Conservation (phyloP, 2,329 filamentous ascomycete genomes). For the Zopfia rhizophila region DNA sequence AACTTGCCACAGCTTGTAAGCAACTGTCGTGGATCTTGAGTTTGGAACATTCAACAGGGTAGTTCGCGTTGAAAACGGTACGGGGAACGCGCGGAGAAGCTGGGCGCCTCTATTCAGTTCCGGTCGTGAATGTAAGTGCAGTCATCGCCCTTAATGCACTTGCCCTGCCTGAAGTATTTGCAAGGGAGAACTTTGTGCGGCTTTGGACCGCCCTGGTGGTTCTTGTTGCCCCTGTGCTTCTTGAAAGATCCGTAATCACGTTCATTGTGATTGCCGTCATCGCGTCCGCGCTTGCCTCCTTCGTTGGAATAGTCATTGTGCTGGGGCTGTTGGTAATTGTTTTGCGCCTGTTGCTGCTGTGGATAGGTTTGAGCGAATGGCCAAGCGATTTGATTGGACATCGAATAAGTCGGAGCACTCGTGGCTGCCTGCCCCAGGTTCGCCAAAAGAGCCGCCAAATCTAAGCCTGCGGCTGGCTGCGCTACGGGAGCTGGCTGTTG, state of each 20-base stretch:
- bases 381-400: too few species aligned
- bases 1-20: too few species aligned
- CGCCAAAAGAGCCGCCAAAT: constrained; percentile 7
- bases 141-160: constrained; percentile 76
- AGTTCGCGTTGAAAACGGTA: not conserved
- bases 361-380: not conserved
- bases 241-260: constrained; percentile 27
- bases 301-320: constrained; percentile 42
- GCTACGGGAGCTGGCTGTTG: constrained; percentile 23
- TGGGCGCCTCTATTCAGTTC: constrained; percentile 20
- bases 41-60: constrained; percentile 4
- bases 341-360: constrained; percentile 12
- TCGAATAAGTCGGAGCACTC: too few species aligned
- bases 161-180: constrained; percentile 75
- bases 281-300: constrained; percentile 49
- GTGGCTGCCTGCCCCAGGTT: too few species aligned
- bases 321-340: constrained; percentile 19
- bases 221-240: constrained; percentile 39
- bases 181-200: constrained; percentile 63
- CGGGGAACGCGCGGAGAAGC: not conserved
- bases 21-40: too few species aligned
- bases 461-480: constrained; percentile 7
- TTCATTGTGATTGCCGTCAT: constrained; percentile 37
- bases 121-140: constrained; percentile 78
- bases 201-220: constrained; percentile 66